Evolutionary conservation across 768 basidiomycete species (phyloP), one percentile per base, ranked within the genome.

Genomic region (Dentipellis sp.): DNA sequence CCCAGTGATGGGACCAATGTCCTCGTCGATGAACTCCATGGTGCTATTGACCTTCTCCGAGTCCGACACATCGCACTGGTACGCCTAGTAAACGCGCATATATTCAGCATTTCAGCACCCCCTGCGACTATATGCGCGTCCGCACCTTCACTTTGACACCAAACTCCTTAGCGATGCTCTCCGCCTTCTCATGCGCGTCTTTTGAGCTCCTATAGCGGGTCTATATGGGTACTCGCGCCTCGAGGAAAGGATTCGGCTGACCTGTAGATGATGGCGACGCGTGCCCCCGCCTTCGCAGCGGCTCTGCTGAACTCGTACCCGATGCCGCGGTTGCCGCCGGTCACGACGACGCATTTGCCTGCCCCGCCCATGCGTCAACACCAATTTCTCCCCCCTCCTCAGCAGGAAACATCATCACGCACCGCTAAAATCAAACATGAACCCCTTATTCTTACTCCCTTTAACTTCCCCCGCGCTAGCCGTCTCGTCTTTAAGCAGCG

Each of bases 231-330:
- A 10, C 38, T 0, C 42, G 45, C 29, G 19, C 29, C 10, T n/a
- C n/a, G 38, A 39, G 37, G 46, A 36, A 34, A 45, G 38, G 17
- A 10, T 2, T 21, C 2, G 19, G 19, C 9, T 54, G 2, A 75
- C 81, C 74, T 74, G 69, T 83, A 84, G 50, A 85, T 80, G 10
- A 86, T 78, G 23, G 81, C 83, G 3, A 86, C 80, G 51, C 77
- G 77, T 0, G 75, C 77, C 23, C 81, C 80, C 0, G 83, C 78
- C 46, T 72, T 63, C 17, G 81, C 81, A 37, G 81, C 70, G 1
- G 81, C 80, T 38, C 71, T 67, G 22, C 77, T 76, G 54, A 75
- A 78, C 1, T 78, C 82, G 34, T 67, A 71, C 1, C 85, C 84
- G 49, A 86, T 83, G 10, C 84, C 83, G 45, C 78, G 71, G 61